Evolutionary conservation across 495 filamentous ascomycete species (phyloP).

Genomic region (Daldinia caldariorum): DNA sequence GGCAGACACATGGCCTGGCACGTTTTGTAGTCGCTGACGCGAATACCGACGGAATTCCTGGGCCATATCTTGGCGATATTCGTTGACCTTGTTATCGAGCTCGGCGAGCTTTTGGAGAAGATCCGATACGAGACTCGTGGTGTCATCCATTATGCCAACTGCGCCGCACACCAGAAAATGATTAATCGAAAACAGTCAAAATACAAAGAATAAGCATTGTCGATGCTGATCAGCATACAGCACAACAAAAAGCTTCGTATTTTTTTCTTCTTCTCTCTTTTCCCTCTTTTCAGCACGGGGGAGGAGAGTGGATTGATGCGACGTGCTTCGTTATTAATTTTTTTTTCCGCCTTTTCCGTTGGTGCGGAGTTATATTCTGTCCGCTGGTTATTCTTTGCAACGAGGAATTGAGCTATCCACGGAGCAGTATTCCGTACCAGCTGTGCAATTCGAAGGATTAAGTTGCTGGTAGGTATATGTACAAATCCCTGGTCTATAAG

Average conservation of each 20-base stretch:
- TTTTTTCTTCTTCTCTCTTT: background rate
- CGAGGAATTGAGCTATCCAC: conserved; percentile 14
- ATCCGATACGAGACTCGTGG: conserved; percentile 57
- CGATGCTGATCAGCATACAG: conserved; percentile 26
- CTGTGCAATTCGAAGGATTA: background rate
- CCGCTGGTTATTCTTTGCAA: conserved; percentile 18
- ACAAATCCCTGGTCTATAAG: background rate
- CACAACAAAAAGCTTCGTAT: background rate
- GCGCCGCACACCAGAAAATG: conserved; percentile 41
- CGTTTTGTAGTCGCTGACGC: conserved; percentile 56
- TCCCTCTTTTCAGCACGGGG: background rate
- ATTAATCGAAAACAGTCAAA: conserved; percentile 38
- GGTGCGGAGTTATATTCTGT: conserved; percentile 31
- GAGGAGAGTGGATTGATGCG: conserved; percentile 1
- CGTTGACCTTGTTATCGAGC: conserved; percentile 60
- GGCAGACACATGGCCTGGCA: conserved; percentile 56
- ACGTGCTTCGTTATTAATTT: conserved; percentile 13
- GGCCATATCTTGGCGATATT: conserved; percentile 61
- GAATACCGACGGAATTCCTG: conserved; percentile 60
- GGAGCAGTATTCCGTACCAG: conserved; percentile 11
- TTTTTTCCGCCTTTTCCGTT: conserved; percentile 18
- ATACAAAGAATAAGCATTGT: conserved; percentile 44
- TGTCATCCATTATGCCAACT: conserved; percentile 58
- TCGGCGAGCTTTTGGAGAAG: conserved; percentile 61
- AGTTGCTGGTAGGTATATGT: background rate